Base-by-base conservation (phyloP, 257 asterid species). In the Scutellaria galericulata region DNA sequence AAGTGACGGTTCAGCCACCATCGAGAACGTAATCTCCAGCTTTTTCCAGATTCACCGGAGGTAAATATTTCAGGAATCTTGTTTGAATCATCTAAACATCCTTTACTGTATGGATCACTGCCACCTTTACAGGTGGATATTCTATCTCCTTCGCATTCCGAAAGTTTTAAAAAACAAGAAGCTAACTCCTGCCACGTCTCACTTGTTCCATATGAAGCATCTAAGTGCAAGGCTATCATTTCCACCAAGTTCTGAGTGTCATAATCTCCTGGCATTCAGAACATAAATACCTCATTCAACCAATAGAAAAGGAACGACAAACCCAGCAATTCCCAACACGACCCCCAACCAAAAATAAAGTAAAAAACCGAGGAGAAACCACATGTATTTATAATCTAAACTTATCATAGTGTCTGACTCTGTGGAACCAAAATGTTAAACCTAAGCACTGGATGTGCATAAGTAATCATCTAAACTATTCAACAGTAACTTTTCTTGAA, bases 1-100 rank as follows among this genome's bases (percentile, higher is more conserved):
- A 88, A 94, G 81, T 91, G 95, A 68, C 92, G 97, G 40, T 74
- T 81, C 77, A 77, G 76, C 98, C 99, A 94, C 98, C 99, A 91
- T 76, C 83, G 84, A 85, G 86, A 85, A 15, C 98, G 96, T 4
- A 90, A 77, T 80, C 82, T 86, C 99, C 98, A 94, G 7, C 70
- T 35, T 55, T 76, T 66, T 75, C 80, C 75, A 66, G 93, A 77
- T 64, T 79, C 86, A 45, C 79, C 75, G 18, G 74, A 44, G 20
- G 83, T 71, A 47, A 91, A 87, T 50, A 87, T 65, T 46, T 79
- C 88, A 0, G 98, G 99, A 56, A 83, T 79, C 77, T 70, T 79
- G 77, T 72, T 84, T 4, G 69, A 51, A 37, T 46, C 35, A 39
- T 73, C 81, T 68, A 77, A 64, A 70, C 48, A 60, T 59, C 56